These are phyloP conservation scores for Thielaviopsis punctulata DNA, from an alignment of 2,329 filamentous ascomycete species.

Conservation along the genomic window DNA sequence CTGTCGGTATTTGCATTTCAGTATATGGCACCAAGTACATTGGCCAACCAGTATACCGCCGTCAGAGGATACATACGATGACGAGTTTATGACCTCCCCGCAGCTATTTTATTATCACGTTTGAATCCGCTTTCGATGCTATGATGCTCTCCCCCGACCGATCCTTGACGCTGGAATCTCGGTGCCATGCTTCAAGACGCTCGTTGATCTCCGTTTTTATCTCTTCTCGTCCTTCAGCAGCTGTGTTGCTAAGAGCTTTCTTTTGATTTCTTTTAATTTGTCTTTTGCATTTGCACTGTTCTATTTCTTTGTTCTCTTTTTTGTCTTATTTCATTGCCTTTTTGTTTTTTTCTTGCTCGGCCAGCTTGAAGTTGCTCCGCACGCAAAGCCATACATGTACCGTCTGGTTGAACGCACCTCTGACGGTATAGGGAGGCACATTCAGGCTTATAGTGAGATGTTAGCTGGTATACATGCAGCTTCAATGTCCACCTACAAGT, in stretches of 20 bases:
- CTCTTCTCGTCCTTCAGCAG: constrained; percentile 12
- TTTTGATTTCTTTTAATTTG: constrained; percentile 13
- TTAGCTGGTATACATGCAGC: no score
- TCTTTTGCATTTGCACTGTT: constrained; percentile 13
- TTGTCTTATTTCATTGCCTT: constrained; percentile 16
- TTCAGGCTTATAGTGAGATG: no score
- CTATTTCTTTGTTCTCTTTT: constrained; percentile 15
- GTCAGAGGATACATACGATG: constrained; percentile 9
- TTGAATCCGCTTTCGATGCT: neutral
- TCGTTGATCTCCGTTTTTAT: constrained; percentile 7
- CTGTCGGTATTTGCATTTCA: neutral
- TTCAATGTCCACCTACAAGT: no score
- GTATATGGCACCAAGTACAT: neutral
- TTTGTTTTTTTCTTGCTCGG: neutral
- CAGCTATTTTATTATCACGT: neutral
- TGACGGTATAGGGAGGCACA: no score
- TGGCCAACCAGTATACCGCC: neutral
- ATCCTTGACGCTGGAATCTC: neutral
- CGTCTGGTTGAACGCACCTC: no score
- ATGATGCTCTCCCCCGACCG: neutral
- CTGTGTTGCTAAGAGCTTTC: constrained; percentile 11
- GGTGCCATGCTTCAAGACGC: neutral
- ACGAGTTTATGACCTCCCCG: constrained; percentile 10
- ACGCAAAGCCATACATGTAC: no score
- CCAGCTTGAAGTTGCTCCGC: neutral